These are phyloP conservation scores for Clonostachys rosea DNA, from an alignment of 2,329 filamentous ascomycete species.

Conservation along the genomic window DNA sequence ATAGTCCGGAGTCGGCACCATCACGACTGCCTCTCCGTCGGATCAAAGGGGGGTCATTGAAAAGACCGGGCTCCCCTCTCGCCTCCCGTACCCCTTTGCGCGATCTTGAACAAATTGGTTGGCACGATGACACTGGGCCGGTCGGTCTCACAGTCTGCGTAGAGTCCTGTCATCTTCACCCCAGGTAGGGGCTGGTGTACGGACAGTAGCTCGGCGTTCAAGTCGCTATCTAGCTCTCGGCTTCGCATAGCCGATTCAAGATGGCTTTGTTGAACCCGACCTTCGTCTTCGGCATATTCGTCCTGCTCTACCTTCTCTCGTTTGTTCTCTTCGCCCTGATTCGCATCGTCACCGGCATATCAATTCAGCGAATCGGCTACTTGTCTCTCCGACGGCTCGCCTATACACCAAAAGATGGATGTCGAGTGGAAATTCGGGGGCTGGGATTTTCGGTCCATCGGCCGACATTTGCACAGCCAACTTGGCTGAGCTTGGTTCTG, in stretches of 20 bases:
- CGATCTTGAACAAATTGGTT: no score
- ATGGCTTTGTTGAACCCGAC: slow-evolving; percentile 71
- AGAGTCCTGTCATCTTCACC: no score
- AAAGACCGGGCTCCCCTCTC: no score
- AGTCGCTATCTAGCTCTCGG: not conserved
- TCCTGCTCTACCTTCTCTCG: slow-evolving; percentile 83
- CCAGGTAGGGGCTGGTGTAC: no score
- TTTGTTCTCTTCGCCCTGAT: slow-evolving; percentile 93
- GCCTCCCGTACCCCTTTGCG: no score
- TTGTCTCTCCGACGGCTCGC: slow-evolving; percentile 86
- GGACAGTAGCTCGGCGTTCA: no score
- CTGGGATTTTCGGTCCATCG: slow-evolving; percentile 85
- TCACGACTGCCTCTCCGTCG: no score
- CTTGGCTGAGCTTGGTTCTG: slow-evolving; percentile 88
- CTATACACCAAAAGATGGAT: slow-evolving; percentile 83
- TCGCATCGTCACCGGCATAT: slow-evolving; percentile 88
- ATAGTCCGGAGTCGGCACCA: no score
- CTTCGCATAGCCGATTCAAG: slow-evolving; percentile 9
- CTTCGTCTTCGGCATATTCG: slow-evolving; percentile 79
- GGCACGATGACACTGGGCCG: no score
- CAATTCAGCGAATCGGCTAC: slow-evolving; percentile 92
- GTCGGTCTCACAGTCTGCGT: no score
- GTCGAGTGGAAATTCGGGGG: slow-evolving; percentile 84
- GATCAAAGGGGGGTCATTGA: no score
- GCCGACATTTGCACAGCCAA: slow-evolving; percentile 94